These are phyloP conservation scores for Mortierella sp. DNA, from an alignment of 371 early-diverging fungal genomes.

Conservation along the genomic window DNA sequence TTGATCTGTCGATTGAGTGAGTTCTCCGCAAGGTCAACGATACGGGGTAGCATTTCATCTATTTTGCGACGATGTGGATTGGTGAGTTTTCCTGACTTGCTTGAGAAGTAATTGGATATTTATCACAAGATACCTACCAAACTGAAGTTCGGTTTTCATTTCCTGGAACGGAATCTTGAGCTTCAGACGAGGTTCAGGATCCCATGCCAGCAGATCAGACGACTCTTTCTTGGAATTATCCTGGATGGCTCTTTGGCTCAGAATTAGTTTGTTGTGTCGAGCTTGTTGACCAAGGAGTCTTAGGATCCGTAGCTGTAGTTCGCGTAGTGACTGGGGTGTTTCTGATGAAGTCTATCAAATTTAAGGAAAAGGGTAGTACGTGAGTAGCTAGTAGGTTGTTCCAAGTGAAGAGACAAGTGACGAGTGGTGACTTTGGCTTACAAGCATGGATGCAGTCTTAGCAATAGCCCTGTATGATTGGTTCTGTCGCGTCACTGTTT, in stretches of 20 bases:
- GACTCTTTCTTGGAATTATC: constrained; percentile 17
- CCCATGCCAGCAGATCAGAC: constrained; percentile 68
- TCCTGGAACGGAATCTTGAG: constrained; percentile 78
- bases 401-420: neutral
- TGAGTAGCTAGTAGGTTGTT: neutral
- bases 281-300: constrained; percentile 79
- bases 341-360: constrained; percentile 19
- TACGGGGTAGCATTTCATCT: constrained; percentile 83
- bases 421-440: neutral
- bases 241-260: constrained; percentile 58
- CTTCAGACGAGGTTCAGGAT: constrained; percentile 63
- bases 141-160: constrained; percentile 67
- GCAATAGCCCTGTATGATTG: constrained; percentile 19
- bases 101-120: neutral
- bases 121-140: constrained; percentile 61
- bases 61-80: neutral
- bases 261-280: constrained; percentile 66
- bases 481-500: neutral
- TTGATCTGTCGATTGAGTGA: constrained; percentile 83
- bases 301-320: constrained; percentile 73
- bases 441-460: constrained; percentile 16
- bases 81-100: neutral
- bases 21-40: constrained; percentile 80
- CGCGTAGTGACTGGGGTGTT: constrained; percentile 56
- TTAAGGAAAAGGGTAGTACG: neutral